These are phyloP conservation scores for Rhazya stricta DNA, from an alignment of 257 asterid species.

Conservation along the genomic window DNA sequence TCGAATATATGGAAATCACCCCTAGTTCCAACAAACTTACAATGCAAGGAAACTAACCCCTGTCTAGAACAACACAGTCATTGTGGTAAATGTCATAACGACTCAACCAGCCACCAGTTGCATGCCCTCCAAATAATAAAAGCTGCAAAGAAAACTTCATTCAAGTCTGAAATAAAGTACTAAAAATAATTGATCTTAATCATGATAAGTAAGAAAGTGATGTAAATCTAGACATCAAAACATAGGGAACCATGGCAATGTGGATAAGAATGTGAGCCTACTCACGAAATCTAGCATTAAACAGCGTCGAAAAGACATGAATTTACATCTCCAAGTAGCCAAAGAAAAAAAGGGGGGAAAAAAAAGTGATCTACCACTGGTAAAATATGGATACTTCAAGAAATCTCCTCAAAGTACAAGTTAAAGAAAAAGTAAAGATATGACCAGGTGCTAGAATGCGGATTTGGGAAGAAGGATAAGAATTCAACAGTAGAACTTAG, in stretches of 20 bases:
- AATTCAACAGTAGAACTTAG: not conserved
- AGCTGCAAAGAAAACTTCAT: slow-evolving; percentile 51
- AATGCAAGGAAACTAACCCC: slow-evolving; percentile 52
- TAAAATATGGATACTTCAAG: not conserved
- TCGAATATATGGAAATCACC: not conserved
- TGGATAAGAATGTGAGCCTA: not conserved
- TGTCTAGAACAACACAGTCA: slow-evolving; percentile 84
- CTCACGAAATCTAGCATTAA: not conserved
- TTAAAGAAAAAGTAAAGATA: not conserved
- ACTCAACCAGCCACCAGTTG: slow-evolving; percentile 99
- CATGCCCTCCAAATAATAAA: slow-evolving; percentile 96
- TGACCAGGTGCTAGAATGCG: not conserved
- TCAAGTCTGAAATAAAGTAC: slow-evolving; percentile 13
- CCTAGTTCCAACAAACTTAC: not conserved
- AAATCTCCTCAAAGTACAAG: not conserved
- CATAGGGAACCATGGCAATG: not conserved
- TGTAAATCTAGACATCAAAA: not conserved
- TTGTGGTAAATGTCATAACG: slow-evolving; percentile 90
- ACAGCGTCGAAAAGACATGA: not conserved
- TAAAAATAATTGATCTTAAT: slow-evolving; percentile 7
- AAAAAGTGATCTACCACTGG: not conserved
- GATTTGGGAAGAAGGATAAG: not conserved
- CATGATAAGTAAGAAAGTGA: not conserved
- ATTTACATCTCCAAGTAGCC: not conserved
- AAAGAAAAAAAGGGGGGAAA: not conserved